Conservation (phyloP, 1,284 basidiomycete species). For the Leccinum fuscescens region DNA sequence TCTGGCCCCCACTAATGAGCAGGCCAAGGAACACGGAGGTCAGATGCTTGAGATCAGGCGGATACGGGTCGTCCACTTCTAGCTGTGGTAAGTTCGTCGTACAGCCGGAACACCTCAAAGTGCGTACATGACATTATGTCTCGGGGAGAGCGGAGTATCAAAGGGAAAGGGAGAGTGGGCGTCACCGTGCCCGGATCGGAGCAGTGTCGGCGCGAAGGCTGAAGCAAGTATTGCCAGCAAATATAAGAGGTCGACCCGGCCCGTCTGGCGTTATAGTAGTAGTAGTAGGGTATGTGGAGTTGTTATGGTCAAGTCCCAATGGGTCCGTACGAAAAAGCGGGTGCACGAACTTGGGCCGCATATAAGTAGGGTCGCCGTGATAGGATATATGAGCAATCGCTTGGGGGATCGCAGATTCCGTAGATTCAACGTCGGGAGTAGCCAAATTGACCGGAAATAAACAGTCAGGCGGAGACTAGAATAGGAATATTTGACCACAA, state of each 20-base stretch:
- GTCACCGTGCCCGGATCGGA: not conserved
- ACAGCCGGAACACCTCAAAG: not conserved
- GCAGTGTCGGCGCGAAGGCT: not conserved
- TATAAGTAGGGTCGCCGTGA: slow-evolving; percentile 17
- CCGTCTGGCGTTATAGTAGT: slow-evolving; percentile 13
- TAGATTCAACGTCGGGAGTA: slow-evolving; percentile 15
- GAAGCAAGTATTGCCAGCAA: not conserved
- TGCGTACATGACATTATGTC: slow-evolving; percentile 20
- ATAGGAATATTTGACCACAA: slow-evolving; percentile 18
- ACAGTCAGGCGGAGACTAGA: slow-evolving; percentile 2
- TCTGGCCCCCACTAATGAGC: slow-evolving; percentile 47
- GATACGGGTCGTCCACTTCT: slow-evolving; percentile 7
- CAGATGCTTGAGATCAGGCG: slow-evolving; percentile 23
- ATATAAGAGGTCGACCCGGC: not conserved
- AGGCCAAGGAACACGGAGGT: slow-evolving; percentile 42
- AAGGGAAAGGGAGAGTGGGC: not conserved
- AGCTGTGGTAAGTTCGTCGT: not conserved
- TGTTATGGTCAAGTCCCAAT: slow-evolving; percentile 12
- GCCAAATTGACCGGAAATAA: slow-evolving; percentile 14
- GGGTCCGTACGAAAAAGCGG: slow-evolving; percentile 7
- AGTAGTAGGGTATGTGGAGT: not conserved
- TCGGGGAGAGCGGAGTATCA: not conserved
- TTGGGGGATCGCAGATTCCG: slow-evolving; percentile 16
- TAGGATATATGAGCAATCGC: slow-evolving; percentile 27
- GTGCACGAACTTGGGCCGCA: not conserved